Evolutionary conservation across 768 basidiomycete genomes (phyloP).

Genomic region (Leccinellum rugosiceps): DNA sequence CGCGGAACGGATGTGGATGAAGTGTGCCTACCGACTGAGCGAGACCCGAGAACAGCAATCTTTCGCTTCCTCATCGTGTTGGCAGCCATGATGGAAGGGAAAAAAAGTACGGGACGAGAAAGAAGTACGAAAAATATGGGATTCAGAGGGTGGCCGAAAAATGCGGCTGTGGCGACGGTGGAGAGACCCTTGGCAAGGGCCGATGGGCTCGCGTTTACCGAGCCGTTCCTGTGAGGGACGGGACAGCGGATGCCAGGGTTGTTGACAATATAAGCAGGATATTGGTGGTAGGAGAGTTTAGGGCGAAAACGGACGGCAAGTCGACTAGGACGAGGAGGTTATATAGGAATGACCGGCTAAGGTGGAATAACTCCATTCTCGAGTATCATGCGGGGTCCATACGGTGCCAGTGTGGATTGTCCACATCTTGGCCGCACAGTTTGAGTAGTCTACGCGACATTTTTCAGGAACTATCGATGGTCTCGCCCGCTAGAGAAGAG

Average conservation of each 20-base stretch:
- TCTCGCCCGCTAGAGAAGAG: conserved; percentile 17
- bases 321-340: conserved; percentile 9
- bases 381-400: conserved; percentile 29
- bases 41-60: conserved; percentile 83
- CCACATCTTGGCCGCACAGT: conserved; percentile 13
- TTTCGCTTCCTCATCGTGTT: conserved; percentile 71
- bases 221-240: conserved; percentile 24
- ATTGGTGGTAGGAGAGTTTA: background rate
- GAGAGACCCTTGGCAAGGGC: background rate
- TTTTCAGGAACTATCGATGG: conserved; percentile 22
- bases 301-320: background rate
- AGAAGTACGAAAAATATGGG: conserved; percentile 13
- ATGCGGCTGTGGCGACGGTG: conserved; percentile 22
- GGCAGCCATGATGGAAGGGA: conserved; percentile 25
- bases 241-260: conserved; percentile 17
- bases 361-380: conserved; percentile 7
- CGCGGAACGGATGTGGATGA: conserved; percentile 1
- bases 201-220: conserved; percentile 27
- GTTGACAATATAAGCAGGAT: background rate
- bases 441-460: conserved; percentile 15
- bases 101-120: conserved; percentile 8
- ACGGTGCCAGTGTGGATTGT: conserved; percentile 20
- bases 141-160: conserved; percentile 15
- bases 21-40: conserved; percentile 73
- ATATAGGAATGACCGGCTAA: conserved; percentile 16